phyloP scores from a whole-genome alignment of 2,329 filamentous ascomycete genomes.

The Penicillium corylophilum region DNA sequence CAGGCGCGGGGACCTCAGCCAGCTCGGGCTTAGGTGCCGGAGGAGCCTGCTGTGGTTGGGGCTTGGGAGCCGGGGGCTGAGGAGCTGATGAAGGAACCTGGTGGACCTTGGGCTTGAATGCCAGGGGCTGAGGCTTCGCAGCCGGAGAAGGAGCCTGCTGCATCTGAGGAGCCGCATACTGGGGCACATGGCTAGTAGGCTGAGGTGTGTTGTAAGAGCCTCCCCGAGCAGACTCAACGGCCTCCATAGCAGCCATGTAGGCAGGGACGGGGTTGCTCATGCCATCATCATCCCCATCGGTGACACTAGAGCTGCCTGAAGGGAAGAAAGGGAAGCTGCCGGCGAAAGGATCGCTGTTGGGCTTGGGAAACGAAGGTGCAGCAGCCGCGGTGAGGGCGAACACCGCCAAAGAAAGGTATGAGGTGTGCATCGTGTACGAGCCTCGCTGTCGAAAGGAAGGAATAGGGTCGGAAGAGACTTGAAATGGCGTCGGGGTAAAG shows the following conservation, averaged over 20 bases:
- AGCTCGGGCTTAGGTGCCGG: constrained; percentile 1
- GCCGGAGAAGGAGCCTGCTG: neutral
- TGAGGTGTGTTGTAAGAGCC: constrained; percentile 5
- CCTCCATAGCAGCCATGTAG: constrained; percentile 15
- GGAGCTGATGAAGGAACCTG: neutral
- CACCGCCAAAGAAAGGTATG: constrained; percentile 25
- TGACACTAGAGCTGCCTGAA: constrained; percentile 1
- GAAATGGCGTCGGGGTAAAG: constrained; percentile 2
- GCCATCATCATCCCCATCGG: constrained; percentile 10
- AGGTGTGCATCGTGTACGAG: constrained; percentile 18
- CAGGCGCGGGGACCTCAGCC: neutral
- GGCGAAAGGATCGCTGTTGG: constrained; percentile 7
- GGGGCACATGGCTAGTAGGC: neutral
- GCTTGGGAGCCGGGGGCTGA: neutral
- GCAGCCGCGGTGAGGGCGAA: constrained; percentile 34
- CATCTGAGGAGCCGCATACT: neutral
- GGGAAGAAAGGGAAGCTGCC: constrained; percentile 19
- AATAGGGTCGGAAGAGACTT: constrained; percentile 15
- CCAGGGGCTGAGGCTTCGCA: neutral
- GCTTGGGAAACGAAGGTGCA: constrained; percentile 14
- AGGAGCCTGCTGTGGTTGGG: neutral
- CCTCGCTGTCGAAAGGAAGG: constrained; percentile 7
- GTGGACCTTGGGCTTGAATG: neutral
- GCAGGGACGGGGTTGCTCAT: constrained; percentile 15
- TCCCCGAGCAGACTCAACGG: constrained; percentile 5